Conservation (phyloP, 2,329 filamentous ascomycete species). For the Rhynchosporium agropyri region DNA sequence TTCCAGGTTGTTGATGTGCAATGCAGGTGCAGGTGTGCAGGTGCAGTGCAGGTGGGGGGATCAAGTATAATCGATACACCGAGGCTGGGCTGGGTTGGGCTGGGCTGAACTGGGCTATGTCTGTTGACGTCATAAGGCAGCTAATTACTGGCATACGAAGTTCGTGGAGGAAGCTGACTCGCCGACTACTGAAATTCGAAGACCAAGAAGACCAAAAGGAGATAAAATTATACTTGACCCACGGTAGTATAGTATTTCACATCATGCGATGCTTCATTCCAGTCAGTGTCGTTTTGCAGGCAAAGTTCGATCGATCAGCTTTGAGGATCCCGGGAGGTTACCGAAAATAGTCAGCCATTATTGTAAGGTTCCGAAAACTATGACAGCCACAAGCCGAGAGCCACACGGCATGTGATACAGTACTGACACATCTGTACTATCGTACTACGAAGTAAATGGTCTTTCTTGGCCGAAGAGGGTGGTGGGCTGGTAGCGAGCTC, state of each 20-base stretch:
- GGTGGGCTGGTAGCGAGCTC: too few species aligned
- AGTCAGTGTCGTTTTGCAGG: not conserved
- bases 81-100: too few species aligned
- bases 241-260: not conserved
- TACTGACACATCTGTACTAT: too few species aligned
- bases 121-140: slow-evolving; percentile 4
- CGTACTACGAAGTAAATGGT: too few species aligned
- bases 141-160: not conserved
- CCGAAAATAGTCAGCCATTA: not conserved
- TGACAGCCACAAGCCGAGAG: too few species aligned
- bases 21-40: not conserved
- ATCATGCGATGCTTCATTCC: not conserved
- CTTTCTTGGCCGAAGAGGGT: too few species aligned
- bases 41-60: not conserved
- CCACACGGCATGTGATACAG: too few species aligned
- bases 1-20: too few species aligned
- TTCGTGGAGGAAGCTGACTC: not conserved
- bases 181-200: not conserved
- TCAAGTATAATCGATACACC: too few species aligned
- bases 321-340: slow-evolving; percentile 1
- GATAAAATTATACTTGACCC: not conserved
- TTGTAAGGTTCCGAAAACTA: too few species aligned
- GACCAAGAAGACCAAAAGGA: too few species aligned
- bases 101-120: not conserved
- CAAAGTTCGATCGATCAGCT: not conserved